Evolutionary conservation across 2,329 filamentous ascomycete species (phyloP), one percentile per base, ranked within the genome.

Genomic region (Ophiosphaerella narmari): DNA sequence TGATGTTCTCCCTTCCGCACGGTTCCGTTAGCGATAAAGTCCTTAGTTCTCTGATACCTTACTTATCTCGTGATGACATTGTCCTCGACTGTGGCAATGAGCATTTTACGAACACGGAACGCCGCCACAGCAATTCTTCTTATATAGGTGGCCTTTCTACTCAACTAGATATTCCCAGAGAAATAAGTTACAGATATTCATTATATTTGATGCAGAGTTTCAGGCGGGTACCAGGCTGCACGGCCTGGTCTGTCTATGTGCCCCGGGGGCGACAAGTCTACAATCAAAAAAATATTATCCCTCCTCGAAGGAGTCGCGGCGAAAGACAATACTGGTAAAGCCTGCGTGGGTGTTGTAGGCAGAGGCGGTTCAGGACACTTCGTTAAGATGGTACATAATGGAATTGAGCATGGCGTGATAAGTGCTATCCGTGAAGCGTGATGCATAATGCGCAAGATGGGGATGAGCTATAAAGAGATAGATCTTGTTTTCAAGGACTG

Each of bases 361-460:
- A 80, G 81, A 2, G 82, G 82, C 0, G 86, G 86, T 1, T 79
- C 82, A 1, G 87, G 87, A 0, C 86, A 90, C 67, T 90, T 86
- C 62, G 85, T 89, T 35, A 90, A 90, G 75, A 90, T 89, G 86
- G 80, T 89, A 4, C 87, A 90, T 66, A 89, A 90, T 56, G 86
- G 86, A 1, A 89, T 90, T 52, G 86, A 90, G 65, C 85, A 88
- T 53, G 86, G 85, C 1, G 87, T 90, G 82, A 82, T 90, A 75
- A 82, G 80, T 45, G 77, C 80, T 0, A 77, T 88, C 5, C 81
- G 81, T 12, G 87, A 90, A 66, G 82, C 82, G 2, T 90, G 85
- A 84, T 78, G 77, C 0, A 77, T 88, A 29, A 82, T 90, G 75
- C 77, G 79, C 32, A 77, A 78, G 37, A 73, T 89, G 21, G 80